These are phyloP conservation scores for Neofusicoccum sp. DNA, from an alignment of 2,329 filamentous ascomycete species.

Conservation along the genomic window DNA sequence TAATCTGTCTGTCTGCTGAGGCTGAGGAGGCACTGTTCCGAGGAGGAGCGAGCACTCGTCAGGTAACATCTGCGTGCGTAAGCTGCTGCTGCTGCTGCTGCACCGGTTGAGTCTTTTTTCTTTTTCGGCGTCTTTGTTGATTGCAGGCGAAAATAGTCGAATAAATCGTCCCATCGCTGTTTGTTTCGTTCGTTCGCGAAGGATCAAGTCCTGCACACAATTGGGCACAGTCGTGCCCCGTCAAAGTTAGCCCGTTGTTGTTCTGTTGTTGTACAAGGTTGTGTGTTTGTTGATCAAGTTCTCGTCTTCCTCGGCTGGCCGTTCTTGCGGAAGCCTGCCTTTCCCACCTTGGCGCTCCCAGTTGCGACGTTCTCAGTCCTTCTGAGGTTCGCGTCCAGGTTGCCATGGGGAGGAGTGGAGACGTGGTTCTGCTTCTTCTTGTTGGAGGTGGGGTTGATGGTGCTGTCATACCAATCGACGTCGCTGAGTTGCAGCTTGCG, in stretches of 20 bases:
- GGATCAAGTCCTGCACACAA: constrained; percentile 13
- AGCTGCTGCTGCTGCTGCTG: no score
- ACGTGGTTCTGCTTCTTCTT: neutral
- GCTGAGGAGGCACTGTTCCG: no score
- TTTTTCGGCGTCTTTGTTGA: no score
- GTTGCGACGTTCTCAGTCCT: neutral
- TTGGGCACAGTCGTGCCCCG: neutral
- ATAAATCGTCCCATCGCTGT: no score
- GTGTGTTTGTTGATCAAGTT: neutral
- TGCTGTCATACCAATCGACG: constrained; percentile 80
- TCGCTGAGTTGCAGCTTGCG: constrained; percentile 93
- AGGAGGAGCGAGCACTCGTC: no score
- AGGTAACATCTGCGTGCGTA: no score
- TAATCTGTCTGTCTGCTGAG: no score
- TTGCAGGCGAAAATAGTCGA: no score
- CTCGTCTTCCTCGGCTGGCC: constrained; percentile 4
- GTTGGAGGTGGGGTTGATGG: neutral
- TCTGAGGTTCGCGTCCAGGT: neutral
- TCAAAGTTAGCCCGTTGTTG: constrained; percentile 1
- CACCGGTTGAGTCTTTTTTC: no score
- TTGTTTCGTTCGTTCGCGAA: neutral
- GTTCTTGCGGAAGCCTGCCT: neutral
- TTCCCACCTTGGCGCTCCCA: neutral
- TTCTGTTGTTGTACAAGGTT: neutral
- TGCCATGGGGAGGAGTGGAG: neutral